Conservation (phyloP, 75 land plant genomes). For the Sequoiadendron giganteum region DNA sequence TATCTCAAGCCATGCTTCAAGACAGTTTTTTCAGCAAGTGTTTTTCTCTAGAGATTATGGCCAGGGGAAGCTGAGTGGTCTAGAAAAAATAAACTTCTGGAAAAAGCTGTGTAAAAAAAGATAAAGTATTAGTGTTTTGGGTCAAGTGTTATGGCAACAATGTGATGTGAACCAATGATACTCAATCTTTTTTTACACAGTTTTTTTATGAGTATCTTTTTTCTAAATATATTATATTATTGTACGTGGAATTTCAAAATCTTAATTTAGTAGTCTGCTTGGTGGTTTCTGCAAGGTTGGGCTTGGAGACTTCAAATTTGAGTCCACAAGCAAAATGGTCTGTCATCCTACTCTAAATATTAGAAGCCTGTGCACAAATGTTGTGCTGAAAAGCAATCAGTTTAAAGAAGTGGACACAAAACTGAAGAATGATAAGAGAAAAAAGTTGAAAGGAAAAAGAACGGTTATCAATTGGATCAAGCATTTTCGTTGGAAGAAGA, state of each 20-base stretch:
- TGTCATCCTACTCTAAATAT: not conserved
- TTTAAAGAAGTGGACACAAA: conserved; percentile 4
- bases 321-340: not conserved
- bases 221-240: not conserved
- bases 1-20: no score
- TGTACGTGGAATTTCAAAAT: not conserved
- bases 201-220: not conserved
- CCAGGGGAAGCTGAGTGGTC: no score
- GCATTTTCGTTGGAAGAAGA: conserved; percentile 64
- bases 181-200: not conserved
- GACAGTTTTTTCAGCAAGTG: no score
- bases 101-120: not conserved
- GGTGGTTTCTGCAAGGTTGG: conserved; percentile 12
- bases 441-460: conserved; percentile 63
- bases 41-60: no score
- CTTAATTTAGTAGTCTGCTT: conserved; percentile 12
- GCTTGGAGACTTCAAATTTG: not conserved
- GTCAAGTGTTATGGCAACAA: not conserved
- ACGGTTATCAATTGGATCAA: conserved; percentile 72
- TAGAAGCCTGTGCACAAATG: not conserved
- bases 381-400: not conserved
- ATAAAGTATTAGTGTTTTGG: not conserved
- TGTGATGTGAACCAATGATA: not conserved
- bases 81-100: not conserved
- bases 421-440: conserved; percentile 33